Evolutionary conservation across 2,329 filamentous ascomycete species (phyloP), one percentile per base, ranked within the genome.

Genomic region (Metarhizium guizhouense): DNA sequence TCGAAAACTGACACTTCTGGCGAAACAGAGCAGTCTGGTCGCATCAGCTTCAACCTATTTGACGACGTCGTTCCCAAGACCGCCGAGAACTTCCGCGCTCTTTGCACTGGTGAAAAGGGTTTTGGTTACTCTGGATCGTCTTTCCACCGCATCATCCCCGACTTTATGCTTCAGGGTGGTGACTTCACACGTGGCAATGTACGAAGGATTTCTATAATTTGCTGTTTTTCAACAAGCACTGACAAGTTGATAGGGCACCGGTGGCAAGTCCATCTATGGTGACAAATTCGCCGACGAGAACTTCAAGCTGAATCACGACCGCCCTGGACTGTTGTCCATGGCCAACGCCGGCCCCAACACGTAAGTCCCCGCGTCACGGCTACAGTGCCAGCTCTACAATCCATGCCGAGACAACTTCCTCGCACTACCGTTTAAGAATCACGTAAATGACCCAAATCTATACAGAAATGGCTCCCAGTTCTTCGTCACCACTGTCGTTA

Each of bases 161-260:
- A 90, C 57, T 95, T 95, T 83, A 95, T 95, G 91, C 86, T 95
- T 67, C 91, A 95, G 83, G 91, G 90, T 73, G 90, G 90, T 82
- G 90, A 95, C 82, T 95, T 95, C 80, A 95, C 90, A 76, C 88
- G 88, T 70, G 84, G 85, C 70, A 94, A 95, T 76, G 91, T 95
- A 80, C 74, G 88, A 76, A 48, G 20, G 49, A 10, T 25, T 36
- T 20, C 6, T 8, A 45, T 20, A 6, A 16, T 14, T 18, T 20
- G 18, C 42, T 20, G 3, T 1, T 25, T 45, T 45, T 11, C n/a
- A 11, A 18, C n/a, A n/a, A 25, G 25, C 25, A 25, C 25, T 25
- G 25, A 25, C 25, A 25, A 25, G 25, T 25, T 25, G 25, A 25
- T 25, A 25, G 25, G 25, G 25, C 25, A 25, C 90, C 57, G 90